phyloP scores from a whole-genome alignment of 208 protist species.

The Leishmania tropica region DNA sequence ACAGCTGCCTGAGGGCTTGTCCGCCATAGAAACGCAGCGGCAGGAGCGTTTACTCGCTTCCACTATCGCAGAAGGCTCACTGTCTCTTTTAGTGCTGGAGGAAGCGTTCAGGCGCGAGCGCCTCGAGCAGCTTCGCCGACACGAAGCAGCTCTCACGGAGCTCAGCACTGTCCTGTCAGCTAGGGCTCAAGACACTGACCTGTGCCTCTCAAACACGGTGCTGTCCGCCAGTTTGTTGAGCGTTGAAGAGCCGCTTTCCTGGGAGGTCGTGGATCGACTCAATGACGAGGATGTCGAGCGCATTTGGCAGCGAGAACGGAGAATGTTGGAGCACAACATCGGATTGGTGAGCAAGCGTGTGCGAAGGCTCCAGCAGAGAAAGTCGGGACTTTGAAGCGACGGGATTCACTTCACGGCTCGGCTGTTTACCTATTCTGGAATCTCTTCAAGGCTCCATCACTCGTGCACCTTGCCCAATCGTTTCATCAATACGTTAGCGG shows the following conservation, averaged over 20 bases:
- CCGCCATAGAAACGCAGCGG: constrained; percentile 5
- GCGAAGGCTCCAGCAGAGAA: constrained; percentile 8
- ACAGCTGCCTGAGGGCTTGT: not conserved
- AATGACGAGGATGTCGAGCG: constrained; percentile 27
- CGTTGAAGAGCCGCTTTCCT: constrained; percentile 7
- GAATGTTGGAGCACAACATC: constrained; percentile 11
- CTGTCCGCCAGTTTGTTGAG: not conserved
- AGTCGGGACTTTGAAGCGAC: not conserved
- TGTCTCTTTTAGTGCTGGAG: constrained; percentile 15
- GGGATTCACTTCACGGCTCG: not conserved
- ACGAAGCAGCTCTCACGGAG: constrained; percentile 17
- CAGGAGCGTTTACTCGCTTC: constrained; percentile 17
- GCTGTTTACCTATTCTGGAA: not conserved
- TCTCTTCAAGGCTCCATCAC: not conserved
- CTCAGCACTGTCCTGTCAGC: constrained; percentile 8
- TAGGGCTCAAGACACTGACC: not conserved
- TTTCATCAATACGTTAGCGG: not conserved
- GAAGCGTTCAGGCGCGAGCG: constrained; percentile 23
- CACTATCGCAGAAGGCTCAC: constrained; percentile 22
- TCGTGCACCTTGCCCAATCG: not conserved
- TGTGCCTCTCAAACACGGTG: not conserved
- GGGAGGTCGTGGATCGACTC: constrained; percentile 14
- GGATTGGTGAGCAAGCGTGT: constrained; percentile 6
- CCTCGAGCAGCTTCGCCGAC: constrained; percentile 21
- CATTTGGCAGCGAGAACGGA: constrained; percentile 25